Evolutionary conservation across 1,284 basidiomycete species (phyloP), one percentile per base, ranked within the genome.

Genomic region (Mycena sp.): DNA sequence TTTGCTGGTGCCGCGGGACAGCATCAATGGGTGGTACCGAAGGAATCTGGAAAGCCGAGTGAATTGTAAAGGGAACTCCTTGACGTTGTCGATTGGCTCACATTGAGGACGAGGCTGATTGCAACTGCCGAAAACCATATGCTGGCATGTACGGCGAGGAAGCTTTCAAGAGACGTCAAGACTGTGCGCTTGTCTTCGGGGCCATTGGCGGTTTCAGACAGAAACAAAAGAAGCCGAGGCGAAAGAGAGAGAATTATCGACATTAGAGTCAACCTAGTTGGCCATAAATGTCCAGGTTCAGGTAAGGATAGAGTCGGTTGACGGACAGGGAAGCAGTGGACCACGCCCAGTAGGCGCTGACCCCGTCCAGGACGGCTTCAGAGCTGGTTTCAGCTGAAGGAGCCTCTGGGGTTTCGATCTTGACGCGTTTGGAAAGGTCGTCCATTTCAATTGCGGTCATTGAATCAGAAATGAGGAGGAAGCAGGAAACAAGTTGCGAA

Each of bases 111-210:
- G 48, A 93, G 80, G 38, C 88, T 83, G n/a, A 88, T 54, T 4
- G 89, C 84, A 8, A 90, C 76, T 3, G 86, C 86, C 50, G 83
- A 80, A 7, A 93, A 83, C 75, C 89, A 81, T 62, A 94, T 85
- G 5, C 89, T 91, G 67, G 90, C 84, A 59, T 93, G 89, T 34
- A 87, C 78, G 6, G 88, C 83, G 52, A 94, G 85, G 79, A 91
- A 94, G 30, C 84, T 82, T 77, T 94, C 93, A 50, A 94, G 83
- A 2, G 88, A 81, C 8, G 92, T 93, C 63, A 93, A 84, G 16
- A 78, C 74, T 50, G 79, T 80, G 57, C 87, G 80, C n/a, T 81
- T 80, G 25, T 84, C 83, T 22, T 84, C 83, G 34, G 30, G 41
- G 9, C 14, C 59, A 60, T 38, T 70, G 41, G 81, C 76, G 16